These are phyloP conservation scores for Berkeleyomyces basicola DNA, from an alignment of 2,329 filamentous ascomycete genomes.

Conservation along the genomic window DNA sequence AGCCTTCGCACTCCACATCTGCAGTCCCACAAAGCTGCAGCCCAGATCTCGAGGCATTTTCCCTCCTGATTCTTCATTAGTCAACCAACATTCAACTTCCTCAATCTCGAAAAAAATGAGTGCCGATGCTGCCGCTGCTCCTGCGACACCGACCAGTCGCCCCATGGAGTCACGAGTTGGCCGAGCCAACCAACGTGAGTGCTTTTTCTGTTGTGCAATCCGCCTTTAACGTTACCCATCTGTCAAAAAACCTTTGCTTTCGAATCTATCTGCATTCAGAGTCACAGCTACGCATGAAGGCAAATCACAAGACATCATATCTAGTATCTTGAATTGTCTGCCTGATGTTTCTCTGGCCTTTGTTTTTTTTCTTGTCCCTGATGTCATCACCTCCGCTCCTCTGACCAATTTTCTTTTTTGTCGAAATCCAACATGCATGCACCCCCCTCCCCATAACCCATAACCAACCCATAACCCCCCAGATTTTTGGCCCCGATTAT, in stretches of 20 bases:
- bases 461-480: too few species aligned
- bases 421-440: not conserved
- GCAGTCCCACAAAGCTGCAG: not conserved
- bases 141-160: conserved; percentile 24
- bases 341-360: not conserved
- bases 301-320: not conserved
- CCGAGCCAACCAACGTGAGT: conserved; percentile 68
- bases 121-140: conserved; percentile 8
- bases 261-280: not conserved
- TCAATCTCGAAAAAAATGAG: conserved; percentile 5
- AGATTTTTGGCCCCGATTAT: not conserved
- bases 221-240: not conserved
- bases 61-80: not conserved
- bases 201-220: not conserved
- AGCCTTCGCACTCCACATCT: conserved; percentile 8
- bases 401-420: conserved; percentile 10
- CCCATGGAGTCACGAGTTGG: conserved; percentile 61
- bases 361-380: not conserved
- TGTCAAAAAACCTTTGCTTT: not conserved
- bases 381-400: conserved; percentile 11
- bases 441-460: not conserved
- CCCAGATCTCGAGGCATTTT: conserved; percentile 5
- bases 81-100: not conserved
- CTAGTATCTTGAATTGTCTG: not conserved
- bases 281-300: not conserved